A percentile compares a stretch with the other conserved stretches of the same genome.
phyloP scores from a whole-genome alignment of 73 alveolate species.

The Diophrys sp. region DNA sequence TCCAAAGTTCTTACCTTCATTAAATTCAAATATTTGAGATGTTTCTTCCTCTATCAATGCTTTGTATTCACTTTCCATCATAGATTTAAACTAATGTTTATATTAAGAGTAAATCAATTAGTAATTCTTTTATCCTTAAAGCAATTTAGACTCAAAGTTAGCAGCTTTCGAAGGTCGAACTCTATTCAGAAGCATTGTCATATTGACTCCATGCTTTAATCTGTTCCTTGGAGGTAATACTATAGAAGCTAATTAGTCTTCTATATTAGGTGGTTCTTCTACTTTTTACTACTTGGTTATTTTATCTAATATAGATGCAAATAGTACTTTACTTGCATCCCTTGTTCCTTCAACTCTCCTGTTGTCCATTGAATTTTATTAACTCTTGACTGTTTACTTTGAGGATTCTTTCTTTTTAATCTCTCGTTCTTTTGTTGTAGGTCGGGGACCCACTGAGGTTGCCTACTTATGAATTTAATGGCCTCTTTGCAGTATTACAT shows the following conservation, averaged over 20 bases:
- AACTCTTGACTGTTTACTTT: conserved; percentile 7
- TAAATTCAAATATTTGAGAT: conserved; percentile 6
- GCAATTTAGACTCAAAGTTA: neutral
- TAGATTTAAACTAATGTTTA: no score
- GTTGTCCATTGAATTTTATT: conserved; percentile 8
- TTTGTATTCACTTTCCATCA: neutral
- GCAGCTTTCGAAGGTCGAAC: neutral
- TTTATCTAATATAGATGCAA: no score
- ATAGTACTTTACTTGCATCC: no score
- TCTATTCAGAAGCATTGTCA: no score
- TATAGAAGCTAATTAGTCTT: no score
- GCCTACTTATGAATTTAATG: no score
- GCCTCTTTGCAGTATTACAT: conserved; percentile 54
- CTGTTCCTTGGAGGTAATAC: no score
- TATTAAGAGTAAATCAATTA: neutral
- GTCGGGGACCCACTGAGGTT: conserved; percentile 16
- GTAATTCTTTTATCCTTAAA: neutral
- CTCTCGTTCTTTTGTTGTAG: neutral
- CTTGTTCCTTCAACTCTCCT: conserved; percentile 2
- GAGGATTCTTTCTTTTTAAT: conserved; percentile 9
- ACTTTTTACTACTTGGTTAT: no score
- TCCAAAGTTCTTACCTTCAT: conserved; percentile 45
- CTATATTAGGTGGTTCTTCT: no score
- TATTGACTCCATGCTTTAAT: no score
- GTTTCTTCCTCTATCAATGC: neutral